These are phyloP conservation scores for Alternaria hordeiaustralica DNA, from an alignment of 2,329 filamentous ascomycete genomes.

Conservation along the genomic window DNA sequence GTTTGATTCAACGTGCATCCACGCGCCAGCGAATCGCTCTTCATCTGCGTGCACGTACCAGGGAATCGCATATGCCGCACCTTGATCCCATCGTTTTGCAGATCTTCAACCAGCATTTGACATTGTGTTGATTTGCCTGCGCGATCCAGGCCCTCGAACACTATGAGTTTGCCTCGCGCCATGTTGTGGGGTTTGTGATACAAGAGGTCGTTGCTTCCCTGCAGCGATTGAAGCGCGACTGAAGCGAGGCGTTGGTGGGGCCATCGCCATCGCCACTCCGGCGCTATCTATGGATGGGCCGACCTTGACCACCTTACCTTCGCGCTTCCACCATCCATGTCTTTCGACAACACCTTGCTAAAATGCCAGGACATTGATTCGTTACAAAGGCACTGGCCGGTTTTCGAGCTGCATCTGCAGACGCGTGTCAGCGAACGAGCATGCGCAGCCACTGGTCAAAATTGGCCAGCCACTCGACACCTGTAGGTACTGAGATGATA, in stretches of 20 bases:
- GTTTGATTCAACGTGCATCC: too few species aligned
- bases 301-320: too few species aligned
- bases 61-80: conserved; percentile 71
- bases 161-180: conserved; percentile 74
- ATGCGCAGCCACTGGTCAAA: too few species aligned
- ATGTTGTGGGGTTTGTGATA: conserved; percentile 20
- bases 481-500: too few species aligned
- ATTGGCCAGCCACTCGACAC: too few species aligned
- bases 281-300: neutral
- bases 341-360: accelerated
- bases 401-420: too few species aligned
- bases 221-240: neutral
- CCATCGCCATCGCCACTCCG: neutral
- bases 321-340: too few species aligned
- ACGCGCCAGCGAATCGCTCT: neutral
- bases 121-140: conserved; percentile 95
- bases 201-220: neutral
- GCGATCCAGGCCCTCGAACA: conserved; percentile 87
- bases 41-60: conserved; percentile 52
- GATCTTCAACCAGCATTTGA: conserved; percentile 64
- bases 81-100: conserved; percentile 59
- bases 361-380: too few species aligned
- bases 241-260: conserved; percentile 7
- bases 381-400: too few species aligned
- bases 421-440: too few species aligned